Base-by-base conservation (phyloP, 2,329 filamentous ascomycete species). In the Lachnellula occidentalis region DNA sequence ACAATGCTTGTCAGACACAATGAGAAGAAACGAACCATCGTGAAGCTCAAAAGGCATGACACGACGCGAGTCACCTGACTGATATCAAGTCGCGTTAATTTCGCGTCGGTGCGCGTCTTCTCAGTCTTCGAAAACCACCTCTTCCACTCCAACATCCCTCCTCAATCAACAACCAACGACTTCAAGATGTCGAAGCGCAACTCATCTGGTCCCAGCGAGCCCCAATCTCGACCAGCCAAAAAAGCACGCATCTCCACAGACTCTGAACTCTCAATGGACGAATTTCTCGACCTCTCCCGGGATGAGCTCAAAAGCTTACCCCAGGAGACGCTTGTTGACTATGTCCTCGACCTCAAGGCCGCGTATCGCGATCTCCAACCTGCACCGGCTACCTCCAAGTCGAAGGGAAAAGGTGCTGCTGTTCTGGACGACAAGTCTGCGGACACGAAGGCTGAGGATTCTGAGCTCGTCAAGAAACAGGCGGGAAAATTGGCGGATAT, bases 321-420 rank as follows among this genome's bases (percentile, higher is more conserved):
- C n/a, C 19, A 53, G 24, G 45, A 48, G 14, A 21, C 22, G 19
- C 24, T 52, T 14, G 21, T 52, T 9, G 22, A 47, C 8, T 48
- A 43, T 11, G 34, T 53, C 19, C 45, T 53, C 45, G 36, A 53
- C 15, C 21, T 53, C 7, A 19, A 53, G 41, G 36, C n/a, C 4
- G 36, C n/a, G 15, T 41, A 53, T 3, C 34, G 11, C 5, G 24
- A 39, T 24, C 7, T 22, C 5, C 15, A 42, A 15, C 12, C 36
- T 12, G 42, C 14, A 12, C 9, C 19, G 12, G 8, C 42, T 21
- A 21, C 9, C 17, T 17, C 22, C 3, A n/a, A 45, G 19, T 17
- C 22, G 4, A n/a, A 45, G 19, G 42, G 17, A 22, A 17, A 45
- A 21, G 4, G 19, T 15, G 5, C 45, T 14, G 45, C 45, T 46